phyloP scores from a whole-genome alignment of 371 early-diverging fungal genomes.

The Syncephalastrum sp. region DNA sequence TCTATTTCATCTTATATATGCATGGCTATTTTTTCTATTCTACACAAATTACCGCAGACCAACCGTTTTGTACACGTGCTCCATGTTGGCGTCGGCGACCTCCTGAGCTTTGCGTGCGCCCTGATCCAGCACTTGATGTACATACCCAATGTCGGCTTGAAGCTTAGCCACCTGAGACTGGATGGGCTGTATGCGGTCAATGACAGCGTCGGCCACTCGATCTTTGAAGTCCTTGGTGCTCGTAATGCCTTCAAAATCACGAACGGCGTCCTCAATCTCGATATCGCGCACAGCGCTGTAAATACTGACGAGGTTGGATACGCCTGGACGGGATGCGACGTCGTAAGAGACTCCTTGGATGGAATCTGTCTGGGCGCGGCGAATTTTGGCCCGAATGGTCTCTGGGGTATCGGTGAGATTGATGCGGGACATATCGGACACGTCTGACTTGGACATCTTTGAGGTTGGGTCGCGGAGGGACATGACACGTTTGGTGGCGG shows the following conservation, averaged over 20 bases:
- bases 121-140: slow-evolving; percentile 58
- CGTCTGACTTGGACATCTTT: slow-evolving; percentile 96
- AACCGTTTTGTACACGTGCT: slow-evolving; percentile 54
- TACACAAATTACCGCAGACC: slow-evolving; percentile 45
- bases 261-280: slow-evolving; percentile 41
- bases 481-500: slow-evolving; percentile 79
- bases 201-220: slow-evolving; percentile 65
- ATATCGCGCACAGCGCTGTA: slow-evolving; percentile 61
- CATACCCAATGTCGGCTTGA: slow-evolving; percentile 57
- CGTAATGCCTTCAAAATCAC: slow-evolving; percentile 39
- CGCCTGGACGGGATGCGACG: slow-evolving; percentile 73
- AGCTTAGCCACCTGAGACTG: slow-evolving; percentile 60
- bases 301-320: slow-evolving; percentile 79
- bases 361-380: slow-evolving; percentile 76
- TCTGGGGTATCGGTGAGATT: slow-evolving; percentile 73
- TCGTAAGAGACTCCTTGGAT: slow-evolving; percentile 71
- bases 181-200: slow-evolving; percentile 64
- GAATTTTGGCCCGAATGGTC: slow-evolving; percentile 68
- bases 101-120: slow-evolving; percentile 63
- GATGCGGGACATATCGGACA: slow-evolving; percentile 70
- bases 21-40: not conserved
- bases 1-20: slow-evolving; percentile 5
- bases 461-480: slow-evolving; percentile 72
- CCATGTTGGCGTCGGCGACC: slow-evolving; percentile 54
- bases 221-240: slow-evolving; percentile 72